Conservation (phyloP, 768 basidiomycete species). For the Boletus pseudopeckii region DNA sequence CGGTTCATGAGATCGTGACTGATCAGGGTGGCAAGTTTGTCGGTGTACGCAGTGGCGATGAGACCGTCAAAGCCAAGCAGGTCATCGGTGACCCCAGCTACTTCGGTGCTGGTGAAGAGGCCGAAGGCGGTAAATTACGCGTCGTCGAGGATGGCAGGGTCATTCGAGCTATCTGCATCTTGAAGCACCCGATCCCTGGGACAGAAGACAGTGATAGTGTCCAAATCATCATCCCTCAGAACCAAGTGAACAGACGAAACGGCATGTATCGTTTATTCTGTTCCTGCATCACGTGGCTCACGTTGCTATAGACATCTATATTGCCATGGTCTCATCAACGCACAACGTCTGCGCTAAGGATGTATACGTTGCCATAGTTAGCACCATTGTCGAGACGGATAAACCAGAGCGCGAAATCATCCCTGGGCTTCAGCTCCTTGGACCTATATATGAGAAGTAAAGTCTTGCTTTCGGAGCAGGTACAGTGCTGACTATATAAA, state of each 20-base stretch:
- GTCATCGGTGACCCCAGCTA: constrained; percentile 98
- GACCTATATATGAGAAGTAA: constrained; percentile 91
- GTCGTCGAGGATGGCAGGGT: constrained; percentile 94
- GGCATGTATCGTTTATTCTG: constrained; percentile 48
- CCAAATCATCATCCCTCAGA: constrained; percentile 98
- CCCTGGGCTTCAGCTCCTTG: constrained; percentile 90
- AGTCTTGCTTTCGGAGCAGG: constrained; percentile 18
- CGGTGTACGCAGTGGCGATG: constrained; percentile 84
- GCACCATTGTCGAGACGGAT: constrained; percentile 95
- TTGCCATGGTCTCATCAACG: constrained; percentile 94
- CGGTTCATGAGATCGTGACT: constrained; percentile 85
- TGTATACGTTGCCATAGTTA: constrained; percentile 94
- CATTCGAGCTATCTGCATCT: constrained; percentile 92
- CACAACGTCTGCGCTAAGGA: constrained; percentile 98
- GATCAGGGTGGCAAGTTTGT: constrained; percentile 84
- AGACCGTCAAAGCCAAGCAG: constrained; percentile 95
- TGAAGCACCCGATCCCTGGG: constrained; percentile 97
- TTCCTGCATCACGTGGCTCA: constrained; percentile 1
- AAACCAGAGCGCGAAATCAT: constrained; percentile 87
- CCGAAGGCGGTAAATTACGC: constrained; percentile 72
- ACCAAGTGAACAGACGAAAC: constrained; percentile 90
- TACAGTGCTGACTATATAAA: constrained; percentile 8
- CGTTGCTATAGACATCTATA: constrained; percentile 80
- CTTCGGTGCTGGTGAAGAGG: constrained; percentile 73
- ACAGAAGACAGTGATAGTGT: constrained; percentile 94